Evolutionary conservation across 2,329 filamentous ascomycete genomes (phyloP).

Genomic region (Calonectria pseudoreteaudii): DNA sequence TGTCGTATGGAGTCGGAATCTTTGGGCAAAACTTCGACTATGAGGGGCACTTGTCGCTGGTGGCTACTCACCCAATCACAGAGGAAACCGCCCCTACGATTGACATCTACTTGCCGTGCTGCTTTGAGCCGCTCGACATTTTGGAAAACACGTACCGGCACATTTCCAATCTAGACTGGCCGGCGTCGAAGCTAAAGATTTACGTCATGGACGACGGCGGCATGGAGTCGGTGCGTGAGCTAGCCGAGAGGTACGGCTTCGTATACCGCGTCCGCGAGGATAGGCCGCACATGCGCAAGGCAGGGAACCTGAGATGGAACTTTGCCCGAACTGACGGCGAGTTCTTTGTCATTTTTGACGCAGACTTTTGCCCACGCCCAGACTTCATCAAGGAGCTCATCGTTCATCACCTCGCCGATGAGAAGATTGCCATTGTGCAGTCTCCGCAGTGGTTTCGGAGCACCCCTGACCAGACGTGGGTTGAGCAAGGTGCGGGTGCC

Average conservation of each 20-base stretch:
- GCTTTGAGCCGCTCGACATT: background rate
- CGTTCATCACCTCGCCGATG: background rate
- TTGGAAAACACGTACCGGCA: background rate
- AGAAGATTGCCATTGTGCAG: background rate
- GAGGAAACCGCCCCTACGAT: background rate
- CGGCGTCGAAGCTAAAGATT: background rate
- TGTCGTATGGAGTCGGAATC: background rate
- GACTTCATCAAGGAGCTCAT: slow-evolving; percentile 4
- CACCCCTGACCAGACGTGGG: background rate
- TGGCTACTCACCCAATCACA: background rate
- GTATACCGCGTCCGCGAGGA: background rate
- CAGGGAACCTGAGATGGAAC: background rate
- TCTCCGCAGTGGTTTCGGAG: background rate
- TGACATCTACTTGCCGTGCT: background rate
- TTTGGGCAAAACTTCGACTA: background rate
- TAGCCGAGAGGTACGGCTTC: background rate
- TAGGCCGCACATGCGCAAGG: background rate
- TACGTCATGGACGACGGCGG: slow-evolving; percentile 5
- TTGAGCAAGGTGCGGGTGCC: background rate
- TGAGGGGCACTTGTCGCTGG: background rate
- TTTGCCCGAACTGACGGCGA: background rate
- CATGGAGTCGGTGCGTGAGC: background rate
- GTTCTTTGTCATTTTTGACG: background rate
- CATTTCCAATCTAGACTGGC: background rate
- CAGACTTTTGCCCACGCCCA: background rate